Base-by-base conservation (phyloP, 2,329 filamentous ascomycete genomes). In the Microcera coccophila region DNA sequence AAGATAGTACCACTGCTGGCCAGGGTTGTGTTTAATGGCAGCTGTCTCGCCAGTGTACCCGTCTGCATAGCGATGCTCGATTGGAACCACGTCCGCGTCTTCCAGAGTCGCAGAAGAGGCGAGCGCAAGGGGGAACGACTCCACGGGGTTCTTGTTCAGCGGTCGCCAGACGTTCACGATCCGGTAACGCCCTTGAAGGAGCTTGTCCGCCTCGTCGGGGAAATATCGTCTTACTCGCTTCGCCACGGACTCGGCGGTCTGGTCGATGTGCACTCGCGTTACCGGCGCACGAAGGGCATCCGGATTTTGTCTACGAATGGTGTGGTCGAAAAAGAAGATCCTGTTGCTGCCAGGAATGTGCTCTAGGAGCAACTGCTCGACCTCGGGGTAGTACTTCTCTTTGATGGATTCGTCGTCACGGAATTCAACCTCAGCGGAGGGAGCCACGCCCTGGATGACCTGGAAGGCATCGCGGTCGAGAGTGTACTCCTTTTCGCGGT, bases 111-210 rank as follows among this genome's bases (percentile, higher is more conserved):
- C 68, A 60, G 81, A 83, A 37, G 84, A 83, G 1, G 85, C 78
- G 24, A 88, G 81, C 0, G 81, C 83, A 1, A 90, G 71, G 1
- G 86, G 86, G 53, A 75, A 79, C 34, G 85, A 76, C 44, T 81
- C 79, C 5, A 87, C 75, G 3, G 83, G 79, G 26, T 71, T 69
- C 53, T 65, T 63, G 64, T 75, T 78, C 8, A 80, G 67, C 14
- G 82, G 82, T 0, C 86, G 76, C 90, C 90, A 95, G 36, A 95
- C 84, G 54, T 95, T 95, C 63, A 95, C 79, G 58, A 95, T 87
- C 47, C 89, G 79, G 64, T 88, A 90, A 2, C 89, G 81, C 3
- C 76, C 79, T 45, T 73, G 62, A 1, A 91, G 75, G 0, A 91
- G 70, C 42, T 66, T 59, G 4, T 84, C 81, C 0, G 87, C 85